Conservation (phyloP, 1,284 basidiomycete genomes). For the Trametes sp. region DNA sequence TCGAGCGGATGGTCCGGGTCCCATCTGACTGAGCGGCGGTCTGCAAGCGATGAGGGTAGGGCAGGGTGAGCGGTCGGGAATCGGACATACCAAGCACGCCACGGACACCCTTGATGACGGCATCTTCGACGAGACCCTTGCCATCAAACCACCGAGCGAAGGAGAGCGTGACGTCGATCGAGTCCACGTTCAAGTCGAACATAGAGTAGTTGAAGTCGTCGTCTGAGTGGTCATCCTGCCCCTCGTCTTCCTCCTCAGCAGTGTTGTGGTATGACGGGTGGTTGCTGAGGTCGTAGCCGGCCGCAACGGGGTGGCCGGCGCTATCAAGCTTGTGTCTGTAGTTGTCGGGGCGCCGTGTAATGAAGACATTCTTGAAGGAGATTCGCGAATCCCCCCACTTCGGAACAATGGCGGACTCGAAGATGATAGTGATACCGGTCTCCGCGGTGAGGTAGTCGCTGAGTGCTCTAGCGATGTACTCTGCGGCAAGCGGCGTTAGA, state of each 20-base stretch:
- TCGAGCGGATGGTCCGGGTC: conserved; percentile 82
- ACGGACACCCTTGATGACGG: conserved; percentile 92
- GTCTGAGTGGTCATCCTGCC: conserved; percentile 37
- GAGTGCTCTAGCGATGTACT: conserved; percentile 88
- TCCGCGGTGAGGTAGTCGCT: conserved; percentile 94
- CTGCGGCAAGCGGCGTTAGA: conserved; percentile 47
- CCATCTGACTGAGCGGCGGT: conserved; percentile 90
- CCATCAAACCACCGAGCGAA: conserved; percentile 95
- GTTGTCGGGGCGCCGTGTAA: conserved; percentile 78
- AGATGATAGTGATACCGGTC: conserved; percentile 94
- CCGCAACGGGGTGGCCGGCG: conserved; percentile 59
- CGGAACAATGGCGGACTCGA: conserved; percentile 97
- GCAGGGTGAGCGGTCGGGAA: background rate
- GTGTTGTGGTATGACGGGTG: conserved; percentile 73
- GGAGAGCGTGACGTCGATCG: conserved; percentile 96
- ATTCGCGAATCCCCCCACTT: conserved; percentile 97
- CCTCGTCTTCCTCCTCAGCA: conserved; percentile 55
- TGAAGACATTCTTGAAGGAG: conserved; percentile 96
- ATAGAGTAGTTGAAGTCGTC: conserved; percentile 81
- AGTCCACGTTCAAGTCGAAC: conserved; percentile 93
- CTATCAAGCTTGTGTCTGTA: conserved; percentile 28
- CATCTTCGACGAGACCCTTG: conserved; percentile 91
- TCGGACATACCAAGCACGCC: conserved; percentile 84
- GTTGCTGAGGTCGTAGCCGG: conserved; percentile 77
- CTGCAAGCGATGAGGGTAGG: conserved; percentile 48